A percentile compares a stretch with the other conserved stretches of the same genome.
Evolutionary conservation across 2,329 filamentous ascomycete species (phyloP).

Genomic region (Graphiopsis chlorocephala): DNA sequence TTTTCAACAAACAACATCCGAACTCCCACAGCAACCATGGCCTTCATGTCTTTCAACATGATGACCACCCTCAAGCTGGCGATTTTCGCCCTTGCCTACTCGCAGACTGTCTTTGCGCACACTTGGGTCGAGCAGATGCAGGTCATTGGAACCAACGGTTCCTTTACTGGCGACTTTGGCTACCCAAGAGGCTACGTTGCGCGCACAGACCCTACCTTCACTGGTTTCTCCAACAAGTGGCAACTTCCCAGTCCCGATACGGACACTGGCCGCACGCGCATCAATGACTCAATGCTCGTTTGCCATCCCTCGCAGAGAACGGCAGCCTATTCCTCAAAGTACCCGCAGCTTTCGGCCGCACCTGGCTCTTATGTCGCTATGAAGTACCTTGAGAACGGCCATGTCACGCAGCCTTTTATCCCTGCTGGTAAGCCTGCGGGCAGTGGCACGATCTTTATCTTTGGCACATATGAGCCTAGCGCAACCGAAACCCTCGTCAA

Average conservation of each 20-base stretch:
- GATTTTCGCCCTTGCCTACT: neutral
- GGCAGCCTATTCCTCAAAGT: constrained; percentile 54
- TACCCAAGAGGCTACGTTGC: constrained; percentile 70
- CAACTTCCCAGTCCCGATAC: constrained; percentile 56
- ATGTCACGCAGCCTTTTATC: constrained; percentile 44
- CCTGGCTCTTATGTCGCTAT: constrained; percentile 49
- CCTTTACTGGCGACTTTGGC: constrained; percentile 67
- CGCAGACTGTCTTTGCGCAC: constrained; percentile 54
- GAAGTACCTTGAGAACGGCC: constrained; percentile 52
- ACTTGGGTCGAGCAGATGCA: constrained; percentile 79
- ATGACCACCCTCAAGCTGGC: neutral
- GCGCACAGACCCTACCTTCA: constrained; percentile 56
- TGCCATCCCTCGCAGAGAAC: constrained; percentile 64
- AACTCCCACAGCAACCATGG: neutral
- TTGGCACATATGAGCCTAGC: constrained; percentile 48
- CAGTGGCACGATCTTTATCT: constrained; percentile 48
- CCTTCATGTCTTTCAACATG: neutral
- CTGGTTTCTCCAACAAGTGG: constrained; percentile 58
- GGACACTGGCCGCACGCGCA: constrained; percentile 42
- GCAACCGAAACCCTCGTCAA: constrained; percentile 57
- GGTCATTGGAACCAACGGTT: constrained; percentile 69
- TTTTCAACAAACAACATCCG: neutral
- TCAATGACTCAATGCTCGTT: constrained; percentile 55
- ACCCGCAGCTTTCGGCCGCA: constrained; percentile 60
- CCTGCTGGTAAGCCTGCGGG: constrained; percentile 43